Percentiles rank a stretch among this genome's conserved stretches.
These are phyloP conservation scores for Pichia occidentalis DNA, from an alignment of 805 yeast species.

Conservation along the genomic window DNA sequence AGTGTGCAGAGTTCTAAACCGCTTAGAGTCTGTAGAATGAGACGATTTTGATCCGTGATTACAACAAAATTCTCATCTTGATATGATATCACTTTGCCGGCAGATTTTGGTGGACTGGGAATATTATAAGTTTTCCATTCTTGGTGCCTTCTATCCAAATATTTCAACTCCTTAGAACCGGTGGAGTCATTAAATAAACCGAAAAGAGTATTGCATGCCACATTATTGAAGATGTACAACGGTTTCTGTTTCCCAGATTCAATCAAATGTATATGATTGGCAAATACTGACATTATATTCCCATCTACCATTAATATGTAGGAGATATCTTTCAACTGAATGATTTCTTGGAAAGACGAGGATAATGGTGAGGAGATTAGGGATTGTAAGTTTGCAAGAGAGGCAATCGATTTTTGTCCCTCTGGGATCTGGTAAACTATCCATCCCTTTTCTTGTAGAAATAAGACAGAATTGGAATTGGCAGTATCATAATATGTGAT, in stretches of 20 bases:
- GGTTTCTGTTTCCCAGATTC: not conserved
- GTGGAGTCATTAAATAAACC: slow-evolving; percentile 12
- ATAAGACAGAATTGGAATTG: slow-evolving; percentile 17
- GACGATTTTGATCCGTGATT: not conserved
- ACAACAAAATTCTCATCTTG: slow-evolving; percentile 6
- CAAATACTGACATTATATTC: slow-evolving; percentile 15
- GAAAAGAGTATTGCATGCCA: not conserved
- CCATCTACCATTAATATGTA: slow-evolving; percentile 20
- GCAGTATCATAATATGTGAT: slow-evolving; percentile 10
- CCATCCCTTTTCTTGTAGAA: slow-evolving; percentile 29
- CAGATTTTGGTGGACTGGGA: no score
- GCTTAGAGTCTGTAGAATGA: not conserved
- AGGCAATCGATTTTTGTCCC: no score
- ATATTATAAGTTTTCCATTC: no score
- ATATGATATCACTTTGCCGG: slow-evolving; percentile 1
- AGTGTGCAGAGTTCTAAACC: slow-evolving; percentile 9
- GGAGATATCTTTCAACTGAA: slow-evolving; percentile 12
- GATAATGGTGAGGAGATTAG: slow-evolving; percentile 23
- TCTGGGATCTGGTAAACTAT: no score
- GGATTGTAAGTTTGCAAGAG: slow-evolving; percentile 12
- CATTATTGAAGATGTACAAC: slow-evolving; percentile 2
- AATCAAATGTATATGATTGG: slow-evolving; percentile 12
- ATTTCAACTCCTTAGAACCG: no score
- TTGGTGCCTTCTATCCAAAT: no score
- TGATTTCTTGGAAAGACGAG: slow-evolving; percentile 16